Evolutionary conservation across 768 basidiomycete genomes (phyloP), one percentile per base, ranked within the genome.

Genomic region (Pulveroboletus sp.): DNA sequence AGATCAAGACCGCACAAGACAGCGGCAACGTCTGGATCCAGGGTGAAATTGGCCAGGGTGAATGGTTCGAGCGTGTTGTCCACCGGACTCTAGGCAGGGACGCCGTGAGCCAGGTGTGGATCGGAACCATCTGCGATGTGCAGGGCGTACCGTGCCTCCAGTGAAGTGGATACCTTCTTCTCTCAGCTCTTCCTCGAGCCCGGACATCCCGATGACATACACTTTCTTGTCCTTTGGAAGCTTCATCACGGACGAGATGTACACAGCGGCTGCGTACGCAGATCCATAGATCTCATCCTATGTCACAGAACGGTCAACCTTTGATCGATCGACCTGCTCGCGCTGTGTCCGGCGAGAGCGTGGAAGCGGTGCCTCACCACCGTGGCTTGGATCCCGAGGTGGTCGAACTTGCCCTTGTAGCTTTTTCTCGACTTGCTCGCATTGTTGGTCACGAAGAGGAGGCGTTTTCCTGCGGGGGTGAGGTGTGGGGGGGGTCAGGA

Each of bases 211-310:
- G 53, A 99, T 87, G 14, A 98, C 93, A 71, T 93, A 99, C 12
- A 93, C 94, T 68, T 88, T 91, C 73, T 97, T 92, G 64, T 87
- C 79, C 62, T 86, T 89, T 9, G 93, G 89, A 54, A 99, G 76
- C 50, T 91, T 86, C 58, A 94, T 75, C 11, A 97, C 87, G 36
- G 89, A 82, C 0, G 93, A 94, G 24, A 97, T 72, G 69, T 97
- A 89, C 32, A 86, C 82, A 0, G 86, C 87, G 11, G 88, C 73
- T 1, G 86, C 86, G 56, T 89, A 98, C 2, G 93, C 95, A 6
- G 95, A 98, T 45, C 94, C 92, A 58, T 91, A 97, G 47, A 98
- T 91, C 66, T 98, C 96, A 52, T 96, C 90, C 95, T 98, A 57
- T 8, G 18, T 39, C n/a, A 46, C 17, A 31, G 12, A 38, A 27